Percentiles rank a stretch among this genome's conserved stretches.
These are phyloP conservation scores for Crithidia brevicula DNA, from an alignment of 208 protist species.

Conservation along the genomic window DNA sequence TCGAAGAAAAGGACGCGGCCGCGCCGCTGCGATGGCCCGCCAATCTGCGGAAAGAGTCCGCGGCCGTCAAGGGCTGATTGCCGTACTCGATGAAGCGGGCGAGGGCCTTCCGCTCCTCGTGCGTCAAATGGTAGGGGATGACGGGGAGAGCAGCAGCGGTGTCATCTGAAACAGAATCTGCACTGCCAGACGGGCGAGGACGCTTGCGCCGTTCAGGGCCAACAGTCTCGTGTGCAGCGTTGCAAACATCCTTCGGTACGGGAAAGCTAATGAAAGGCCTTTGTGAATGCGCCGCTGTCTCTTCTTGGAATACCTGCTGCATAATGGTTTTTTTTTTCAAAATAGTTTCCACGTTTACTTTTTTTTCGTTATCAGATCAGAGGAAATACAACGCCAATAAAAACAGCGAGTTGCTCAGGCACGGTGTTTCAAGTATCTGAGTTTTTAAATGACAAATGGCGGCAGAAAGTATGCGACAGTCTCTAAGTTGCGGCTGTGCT, in stretches of 20 bases:
- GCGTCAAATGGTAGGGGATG: neutral
- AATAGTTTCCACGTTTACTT: neutral
- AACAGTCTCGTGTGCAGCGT: neutral
- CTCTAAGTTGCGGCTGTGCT: no score
- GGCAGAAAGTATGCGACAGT: no score
- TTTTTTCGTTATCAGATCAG: neutral
- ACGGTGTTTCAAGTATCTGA: no score
- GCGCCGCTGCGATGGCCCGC: neutral
- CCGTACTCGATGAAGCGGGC: conserved; percentile 35
- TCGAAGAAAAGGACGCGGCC: neutral
- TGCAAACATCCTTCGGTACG: conserved; percentile 6
- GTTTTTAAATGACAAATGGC: no score
- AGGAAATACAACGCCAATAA: no score
- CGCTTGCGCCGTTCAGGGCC: conserved; percentile 3
- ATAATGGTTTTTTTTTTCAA: neutral
- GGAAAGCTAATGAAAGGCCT: conserved; percentile 28
- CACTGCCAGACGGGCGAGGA: neutral
- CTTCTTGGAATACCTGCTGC: conserved; percentile 30
- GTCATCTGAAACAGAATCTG: no score
- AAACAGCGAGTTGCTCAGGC: no score
- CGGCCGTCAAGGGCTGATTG: conserved; percentile 6
- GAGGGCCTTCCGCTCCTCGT: conserved; percentile 9
- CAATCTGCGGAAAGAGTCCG: neutral
- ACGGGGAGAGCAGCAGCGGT: neutral
- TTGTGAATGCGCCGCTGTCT: neutral